Base-by-base conservation (phyloP, 208 protist genomes). In the Strigomonas culicis region DNA sequence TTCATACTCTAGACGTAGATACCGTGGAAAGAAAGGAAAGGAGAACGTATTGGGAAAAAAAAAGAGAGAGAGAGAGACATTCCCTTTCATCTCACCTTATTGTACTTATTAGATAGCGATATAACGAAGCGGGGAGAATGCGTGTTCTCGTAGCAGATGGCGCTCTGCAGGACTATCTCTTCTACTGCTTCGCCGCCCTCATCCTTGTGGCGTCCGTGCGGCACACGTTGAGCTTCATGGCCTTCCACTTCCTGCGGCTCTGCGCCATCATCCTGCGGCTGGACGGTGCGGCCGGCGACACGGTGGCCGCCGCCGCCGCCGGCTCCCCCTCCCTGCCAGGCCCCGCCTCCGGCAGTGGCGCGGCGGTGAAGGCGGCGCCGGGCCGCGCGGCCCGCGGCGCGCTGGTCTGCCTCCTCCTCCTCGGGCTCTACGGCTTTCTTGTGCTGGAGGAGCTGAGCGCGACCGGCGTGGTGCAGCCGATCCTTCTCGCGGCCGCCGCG, bases 391-490 rank as follows among this genome's bases (percentile, higher is more conserved):
- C 7, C 34, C 34, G 7, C 34, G 34, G 4, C 34, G 34, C 10
- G 7, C 10, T 39, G 4, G 34, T 39, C 34, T 39, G 7, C 10
- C 10, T 4, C 4, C 10, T 39, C 7, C 34, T 39, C 34, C 10
- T 10, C 34, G 7, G 34, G 7, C 47, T 52, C 47, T 52, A 19
- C 22, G 4, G 4, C 47, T 52, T 39, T 39, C 10, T 39, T 13
- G 10, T 39, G 4, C 10, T 39, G 10, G 34, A 39, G 34, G 34
- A 39, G 34, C 47, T 52, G 7, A 22, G 47, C 25, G 59, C 43
- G 55, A 76, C 60, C n/a, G 74, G 63, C 8, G 25, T 84, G 15
- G 25, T 67, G 21, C 47, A 65, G 1, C 53, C 56, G 17, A 2
- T 72, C 6, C 1, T 56, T 11, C 59, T 69, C 0, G 53, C 77